Conservation (phyloP, 2,329 filamentous ascomycete genomes). For the Tolypocladium tropicale region DNA sequence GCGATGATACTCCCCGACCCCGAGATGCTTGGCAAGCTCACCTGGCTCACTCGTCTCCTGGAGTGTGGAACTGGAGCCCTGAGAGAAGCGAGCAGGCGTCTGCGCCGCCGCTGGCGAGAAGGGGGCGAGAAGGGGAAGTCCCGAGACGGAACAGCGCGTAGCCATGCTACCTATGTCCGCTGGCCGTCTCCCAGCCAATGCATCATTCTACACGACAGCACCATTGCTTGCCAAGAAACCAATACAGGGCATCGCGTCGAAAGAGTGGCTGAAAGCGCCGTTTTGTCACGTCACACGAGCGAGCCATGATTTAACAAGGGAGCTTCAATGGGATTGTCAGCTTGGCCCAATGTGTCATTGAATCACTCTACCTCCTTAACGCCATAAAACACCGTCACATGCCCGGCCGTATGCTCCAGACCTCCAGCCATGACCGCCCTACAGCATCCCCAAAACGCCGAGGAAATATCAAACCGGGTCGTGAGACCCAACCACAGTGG, state of each 20-base stretch:
- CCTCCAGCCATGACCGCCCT: neutral
- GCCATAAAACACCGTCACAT: conserved; percentile 3
- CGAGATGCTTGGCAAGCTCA: no score
- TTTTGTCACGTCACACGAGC: neutral
- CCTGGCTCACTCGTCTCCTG: no score
- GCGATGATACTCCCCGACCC: no score
- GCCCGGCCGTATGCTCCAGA: neutral
- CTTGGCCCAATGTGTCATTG: neutral
- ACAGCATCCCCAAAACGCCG: neutral
- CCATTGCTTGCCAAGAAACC: neutral
- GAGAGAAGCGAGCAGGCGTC: no score
- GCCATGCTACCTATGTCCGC: no score
- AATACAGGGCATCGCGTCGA: neutral
- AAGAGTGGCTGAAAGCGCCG: neutral
- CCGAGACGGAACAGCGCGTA: no score
- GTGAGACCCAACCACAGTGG: no score
- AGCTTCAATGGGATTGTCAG: neutral
- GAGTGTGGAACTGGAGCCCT: no score
- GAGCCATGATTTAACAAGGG: neutral
- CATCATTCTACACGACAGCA: neutral
- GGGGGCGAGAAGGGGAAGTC: no score
- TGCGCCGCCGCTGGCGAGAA: no score
- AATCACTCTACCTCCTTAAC: neutral
- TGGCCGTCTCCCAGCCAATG: no score
- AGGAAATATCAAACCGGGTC: neutral